phyloP scores from a whole-genome alignment of 352 stramenopile genomes.

The Globisporangium cederbergense region DNA sequence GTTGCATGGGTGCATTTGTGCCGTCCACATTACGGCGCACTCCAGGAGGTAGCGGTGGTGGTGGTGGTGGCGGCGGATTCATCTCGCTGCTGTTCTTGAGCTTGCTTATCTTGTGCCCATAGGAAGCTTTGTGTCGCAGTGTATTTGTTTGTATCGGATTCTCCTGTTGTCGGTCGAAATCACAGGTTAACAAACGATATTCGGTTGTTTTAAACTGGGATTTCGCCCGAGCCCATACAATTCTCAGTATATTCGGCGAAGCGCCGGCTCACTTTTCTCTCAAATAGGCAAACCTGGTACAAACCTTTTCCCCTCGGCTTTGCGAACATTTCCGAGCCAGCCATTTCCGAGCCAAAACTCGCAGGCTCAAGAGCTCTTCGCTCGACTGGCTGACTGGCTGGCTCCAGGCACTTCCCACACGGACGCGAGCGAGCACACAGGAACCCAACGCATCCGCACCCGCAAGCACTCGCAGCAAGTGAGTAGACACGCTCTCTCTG shows the following conservation, averaged over 20 bases:
- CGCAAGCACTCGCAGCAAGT: conserved; percentile 1
- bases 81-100: neutral
- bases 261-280: too few relatives aligned
- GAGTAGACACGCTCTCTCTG: conserved; percentile 1
- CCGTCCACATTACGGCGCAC: conserved; percentile 9
- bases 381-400: conserved; percentile 1
- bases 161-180: too few relatives aligned
- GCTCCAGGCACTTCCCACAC: neutral
- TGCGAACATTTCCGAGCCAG: neutral
- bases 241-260: too few relatives aligned
- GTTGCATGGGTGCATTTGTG: conserved; percentile 7
- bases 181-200: too few relatives aligned
- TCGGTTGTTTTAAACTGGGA: too few relatives aligned
- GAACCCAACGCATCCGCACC: too few relatives aligned
- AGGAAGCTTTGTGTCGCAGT: too few relatives aligned
- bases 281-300: too few relatives aligned
- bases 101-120: neutral
- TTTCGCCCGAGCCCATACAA: too few relatives aligned
- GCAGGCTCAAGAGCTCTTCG: neutral
- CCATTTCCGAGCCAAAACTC: neutral
- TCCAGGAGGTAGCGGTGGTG: conserved; percentile 18
- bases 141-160: too few relatives aligned
- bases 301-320: too few relatives aligned
- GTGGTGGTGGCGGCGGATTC: conserved; percentile 17
- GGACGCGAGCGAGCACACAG: neutral